Percentiles rank a stretch among this genome's conserved stretches.
Conservation (phyloP, 768 basidiomycete species). For the Lactarius vividus region DNA sequence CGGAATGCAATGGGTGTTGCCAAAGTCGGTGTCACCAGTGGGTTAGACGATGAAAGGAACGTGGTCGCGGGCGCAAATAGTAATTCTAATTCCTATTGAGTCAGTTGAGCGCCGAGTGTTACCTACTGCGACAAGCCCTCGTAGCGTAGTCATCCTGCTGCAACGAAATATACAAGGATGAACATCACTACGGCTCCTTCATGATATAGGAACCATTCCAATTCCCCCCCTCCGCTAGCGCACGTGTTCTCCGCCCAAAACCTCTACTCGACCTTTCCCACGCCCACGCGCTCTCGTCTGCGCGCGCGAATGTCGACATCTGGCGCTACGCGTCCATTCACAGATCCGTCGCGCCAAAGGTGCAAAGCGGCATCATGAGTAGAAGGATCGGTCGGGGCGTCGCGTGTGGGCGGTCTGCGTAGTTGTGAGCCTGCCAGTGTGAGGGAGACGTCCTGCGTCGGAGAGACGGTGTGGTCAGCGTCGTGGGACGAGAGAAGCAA, state of each 20-base stretch:
- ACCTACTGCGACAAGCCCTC: background rate
- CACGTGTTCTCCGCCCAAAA: constrained; percentile 78
- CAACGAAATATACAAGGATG: too few species aligned
- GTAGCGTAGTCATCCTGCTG: too few species aligned
- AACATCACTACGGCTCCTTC: background rate
- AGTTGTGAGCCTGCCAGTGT: constrained; percentile 58
- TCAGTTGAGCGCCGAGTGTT: background rate
- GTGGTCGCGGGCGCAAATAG: background rate
- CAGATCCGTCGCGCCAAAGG: constrained; percentile 63
- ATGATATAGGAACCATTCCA: constrained; percentile 50
- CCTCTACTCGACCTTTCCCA: constrained; percentile 80
- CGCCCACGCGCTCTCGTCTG: constrained; percentile 48
- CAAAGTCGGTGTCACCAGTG: background rate
- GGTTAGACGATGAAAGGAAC: background rate
- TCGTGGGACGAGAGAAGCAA: background rate
- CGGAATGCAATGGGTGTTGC: background rate
- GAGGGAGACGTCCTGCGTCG: constrained; percentile 77
- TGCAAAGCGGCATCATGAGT: constrained; percentile 70
- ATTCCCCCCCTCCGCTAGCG: constrained; percentile 93
- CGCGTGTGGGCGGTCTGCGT: constrained; percentile 57
- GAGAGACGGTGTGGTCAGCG: constrained; percentile 41
- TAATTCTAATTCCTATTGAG: background rate
- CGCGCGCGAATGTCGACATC: constrained; percentile 80
- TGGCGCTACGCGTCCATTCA: constrained; percentile 84
- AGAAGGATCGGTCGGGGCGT: constrained; percentile 82